phyloP scores from a whole-genome alignment of 768 basidiomycete genomes.

The Cytidiella melzeri region DNA sequence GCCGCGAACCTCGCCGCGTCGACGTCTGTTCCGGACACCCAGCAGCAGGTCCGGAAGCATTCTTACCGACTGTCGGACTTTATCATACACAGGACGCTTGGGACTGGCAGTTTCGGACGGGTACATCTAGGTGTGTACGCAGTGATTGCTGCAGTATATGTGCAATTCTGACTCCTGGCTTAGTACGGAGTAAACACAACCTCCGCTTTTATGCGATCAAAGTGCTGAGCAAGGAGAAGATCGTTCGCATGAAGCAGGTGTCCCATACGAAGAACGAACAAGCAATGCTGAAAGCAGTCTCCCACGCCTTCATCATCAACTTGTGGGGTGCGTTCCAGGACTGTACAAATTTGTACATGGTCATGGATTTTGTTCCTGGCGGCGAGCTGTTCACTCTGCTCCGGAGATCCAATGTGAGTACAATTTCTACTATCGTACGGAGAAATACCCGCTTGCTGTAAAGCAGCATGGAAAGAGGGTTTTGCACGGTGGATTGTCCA shows the following conservation, averaged over 20 bases:
- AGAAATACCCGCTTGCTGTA: not conserved
- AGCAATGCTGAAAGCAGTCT: slow-evolving; percentile 74
- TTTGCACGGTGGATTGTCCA: not conserved
- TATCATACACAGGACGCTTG: slow-evolving; percentile 74
- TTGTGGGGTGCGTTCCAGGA: slow-evolving; percentile 97
- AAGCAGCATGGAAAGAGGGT: not conserved
- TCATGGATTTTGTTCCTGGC: slow-evolving; percentile 95
- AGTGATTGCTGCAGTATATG: not conserved
- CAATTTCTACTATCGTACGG: not conserved
- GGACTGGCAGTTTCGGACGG: slow-evolving; percentile 97
- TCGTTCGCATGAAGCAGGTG: slow-evolving; percentile 89
- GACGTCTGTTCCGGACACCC: slow-evolving; percentile 14
- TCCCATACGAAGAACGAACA: slow-evolving; percentile 98
- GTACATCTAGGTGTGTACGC: slow-evolving; percentile 70
- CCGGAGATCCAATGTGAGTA: slow-evolving; percentile 77
- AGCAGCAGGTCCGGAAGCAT: slow-evolving; percentile 37
- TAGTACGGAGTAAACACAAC: slow-evolving; percentile 90
- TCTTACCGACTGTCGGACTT: slow-evolving; percentile 74
- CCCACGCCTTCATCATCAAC: slow-evolving; percentile 93
- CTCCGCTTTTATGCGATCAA: slow-evolving; percentile 96
- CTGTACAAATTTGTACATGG: slow-evolving; percentile 90
- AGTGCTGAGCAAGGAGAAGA: slow-evolving; percentile 88
- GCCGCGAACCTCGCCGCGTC: slow-evolving; percentile 2
- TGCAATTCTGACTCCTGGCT: not conserved
- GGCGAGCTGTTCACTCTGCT: slow-evolving; percentile 95